Evolutionary conservation across 2,329 filamentous ascomycete genomes (phyloP).

Genomic region (Botrytis paeoniae): DNA sequence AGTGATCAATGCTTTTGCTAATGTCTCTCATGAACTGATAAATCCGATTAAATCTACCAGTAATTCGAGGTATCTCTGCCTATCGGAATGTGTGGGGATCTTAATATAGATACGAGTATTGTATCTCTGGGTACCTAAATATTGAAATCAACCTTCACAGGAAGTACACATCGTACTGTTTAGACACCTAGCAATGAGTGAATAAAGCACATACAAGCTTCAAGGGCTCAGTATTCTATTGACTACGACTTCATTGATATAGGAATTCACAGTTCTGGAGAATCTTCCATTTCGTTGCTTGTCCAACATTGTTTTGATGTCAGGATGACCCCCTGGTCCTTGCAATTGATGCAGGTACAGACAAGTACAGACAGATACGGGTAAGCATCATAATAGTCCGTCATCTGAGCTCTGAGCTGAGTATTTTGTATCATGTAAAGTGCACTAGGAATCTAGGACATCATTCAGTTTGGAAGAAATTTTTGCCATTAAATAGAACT

Average conservation of each 20-base stretch:
- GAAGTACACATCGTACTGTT: background rate
- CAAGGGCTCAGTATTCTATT: background rate
- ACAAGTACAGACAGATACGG: background rate
- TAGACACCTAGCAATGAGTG: background rate
- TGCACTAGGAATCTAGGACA: background rate
- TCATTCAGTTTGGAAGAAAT: background rate
- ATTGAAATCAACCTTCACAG: background rate
- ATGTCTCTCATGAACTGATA: background rate
- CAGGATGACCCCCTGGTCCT: slow-evolving; percentile 1
- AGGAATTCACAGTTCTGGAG: background rate
- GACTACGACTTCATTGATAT: too few relatives aligned
- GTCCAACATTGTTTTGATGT: slow-evolving; percentile 13
- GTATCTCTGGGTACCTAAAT: background rate
- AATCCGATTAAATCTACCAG: background rate
- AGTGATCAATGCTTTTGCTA: slow-evolving; percentile 3
- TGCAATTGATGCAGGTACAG: slow-evolving; percentile 14
- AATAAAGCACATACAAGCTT: background rate
- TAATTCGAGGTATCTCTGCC: background rate
- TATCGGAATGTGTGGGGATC: background rate
- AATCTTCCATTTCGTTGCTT: slow-evolving; percentile 9
- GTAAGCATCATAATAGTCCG: background rate
- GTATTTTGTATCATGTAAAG: background rate
- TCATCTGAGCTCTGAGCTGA: background rate
- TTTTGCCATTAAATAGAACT: background rate
- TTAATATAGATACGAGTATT: background rate